A percentile compares a stretch with the other conserved stretches of the same genome.
Evolutionary conservation across 1,284 basidiomycete genomes (phyloP).

Genomic region (Ganoderma leucocontextum): DNA sequence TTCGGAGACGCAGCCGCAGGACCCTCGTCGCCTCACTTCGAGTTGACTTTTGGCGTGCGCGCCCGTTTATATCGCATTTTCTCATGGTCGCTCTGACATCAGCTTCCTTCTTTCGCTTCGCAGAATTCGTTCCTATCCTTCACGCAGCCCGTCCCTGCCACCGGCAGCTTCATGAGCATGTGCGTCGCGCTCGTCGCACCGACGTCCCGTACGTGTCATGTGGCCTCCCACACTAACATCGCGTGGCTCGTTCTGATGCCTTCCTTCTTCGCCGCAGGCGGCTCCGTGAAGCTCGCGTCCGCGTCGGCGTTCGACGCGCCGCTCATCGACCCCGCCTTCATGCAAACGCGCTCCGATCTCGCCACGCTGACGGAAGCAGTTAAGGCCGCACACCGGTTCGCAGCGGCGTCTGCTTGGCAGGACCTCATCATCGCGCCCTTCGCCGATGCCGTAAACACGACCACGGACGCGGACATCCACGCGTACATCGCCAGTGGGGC

Average conservation of each 20-base stretch:
- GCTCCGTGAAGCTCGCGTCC: slow-evolving; percentile 35
- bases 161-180: slow-evolving; percentile 10
- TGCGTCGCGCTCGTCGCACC: slow-evolving; percentile 19
- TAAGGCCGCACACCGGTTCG: slow-evolving; percentile 26
- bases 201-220: slow-evolving; percentile 20
- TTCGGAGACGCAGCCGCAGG: slow-evolving; percentile 3
- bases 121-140: slow-evolving; percentile 12
- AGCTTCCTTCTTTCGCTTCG: no score
- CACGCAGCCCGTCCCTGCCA: not conserved
- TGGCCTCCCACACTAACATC: not conserved
- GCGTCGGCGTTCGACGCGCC: slow-evolving; percentile 32
- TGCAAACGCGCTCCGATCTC: slow-evolving; percentile 32
- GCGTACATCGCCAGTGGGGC: slow-evolving; percentile 13
- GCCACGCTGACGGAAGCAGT: slow-evolving; percentile 29
- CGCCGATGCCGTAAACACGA: slow-evolving; percentile 5
- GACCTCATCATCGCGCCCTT: slow-evolving; percentile 13
- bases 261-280: slow-evolving; percentile 23
- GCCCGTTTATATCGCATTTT: not conserved
- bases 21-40: slow-evolving; percentile 5
- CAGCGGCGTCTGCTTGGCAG: slow-evolving; percentile 27
- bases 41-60: slow-evolving; percentile 1
- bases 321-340: slow-evolving; percentile 32
- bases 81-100: not conserved
- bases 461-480: slow-evolving; percentile 22
- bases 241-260: not conserved